These are phyloP conservation scores for Paraleonurus japonicus DNA, from an alignment of 257 asterid species.

Conservation along the genomic window DNA sequence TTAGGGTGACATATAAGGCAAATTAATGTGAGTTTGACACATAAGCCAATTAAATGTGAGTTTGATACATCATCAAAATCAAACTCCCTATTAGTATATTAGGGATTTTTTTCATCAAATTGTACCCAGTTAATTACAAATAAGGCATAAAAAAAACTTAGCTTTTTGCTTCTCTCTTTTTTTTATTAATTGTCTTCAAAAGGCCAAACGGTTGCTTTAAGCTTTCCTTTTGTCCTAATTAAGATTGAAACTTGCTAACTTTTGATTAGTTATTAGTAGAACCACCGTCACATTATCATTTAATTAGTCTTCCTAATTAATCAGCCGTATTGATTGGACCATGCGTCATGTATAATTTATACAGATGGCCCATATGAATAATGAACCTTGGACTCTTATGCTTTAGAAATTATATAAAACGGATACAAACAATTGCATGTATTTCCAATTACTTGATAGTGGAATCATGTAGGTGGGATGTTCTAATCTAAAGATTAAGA, in stretches of 20 bases:
- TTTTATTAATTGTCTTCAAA: neutral
- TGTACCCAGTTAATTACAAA: too few species aligned
- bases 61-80: too few species aligned
- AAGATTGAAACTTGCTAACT: slow-evolving; percentile 5
- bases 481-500: slow-evolving; percentile 8
- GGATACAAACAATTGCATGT: slow-evolving; percentile 10
- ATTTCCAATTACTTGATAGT: slow-evolving; percentile 12
- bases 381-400: slow-evolving; percentile 18
- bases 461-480: slow-evolving; percentile 22
- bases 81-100: too few species aligned
- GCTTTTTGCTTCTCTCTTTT: too few species aligned
- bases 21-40: too few species aligned
- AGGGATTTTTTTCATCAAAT: too few species aligned
- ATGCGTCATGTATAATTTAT: neutral
- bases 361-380: slow-evolving; percentile 4
- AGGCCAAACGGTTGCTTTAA: neutral
- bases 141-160: too few species aligned
- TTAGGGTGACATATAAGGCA: too few species aligned
- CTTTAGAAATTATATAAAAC: neutral
- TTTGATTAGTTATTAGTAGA: slow-evolving; percentile 6
- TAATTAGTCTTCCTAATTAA: neutral
- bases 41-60: too few species aligned
- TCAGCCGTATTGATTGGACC: neutral
- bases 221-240: slow-evolving; percentile 8
- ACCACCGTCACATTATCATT: neutral